phyloP scores from a whole-genome alignment of 2,329 filamentous ascomycete genomes.

The Thielaviopsis populi region DNA sequence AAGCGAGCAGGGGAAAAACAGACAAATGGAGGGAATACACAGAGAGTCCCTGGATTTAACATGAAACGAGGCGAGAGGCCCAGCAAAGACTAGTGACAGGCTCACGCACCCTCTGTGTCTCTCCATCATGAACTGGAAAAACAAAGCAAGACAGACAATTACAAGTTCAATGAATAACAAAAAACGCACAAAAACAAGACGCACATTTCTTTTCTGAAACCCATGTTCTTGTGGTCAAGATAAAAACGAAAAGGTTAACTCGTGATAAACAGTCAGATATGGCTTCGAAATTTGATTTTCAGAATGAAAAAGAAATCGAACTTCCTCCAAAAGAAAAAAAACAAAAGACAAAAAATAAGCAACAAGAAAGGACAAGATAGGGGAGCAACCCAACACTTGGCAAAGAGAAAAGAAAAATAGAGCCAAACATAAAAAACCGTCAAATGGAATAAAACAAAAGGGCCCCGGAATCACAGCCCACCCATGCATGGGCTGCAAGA shows the following conservation, averaged over 20 bases:
- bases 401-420: constrained; percentile 21
- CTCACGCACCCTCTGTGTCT: neutral
- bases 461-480: neutral
- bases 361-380: constrained; percentile 16
- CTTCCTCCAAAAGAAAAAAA: neutral
- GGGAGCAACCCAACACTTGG: constrained; percentile 23
- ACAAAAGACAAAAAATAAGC: constrained; percentile 13
- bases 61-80: neutral
- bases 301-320: neutral
- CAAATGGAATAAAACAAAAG: neutral
- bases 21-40: too few species aligned
- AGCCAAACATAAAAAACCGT: constrained; percentile 2
- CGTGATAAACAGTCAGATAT: neutral
- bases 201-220: neutral
- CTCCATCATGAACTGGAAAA: neutral
- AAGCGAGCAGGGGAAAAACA: neutral
- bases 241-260: neutral
- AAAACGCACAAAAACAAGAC: neutral
- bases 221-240: neutral
- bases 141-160: neutral
- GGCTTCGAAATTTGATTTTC: neutral
- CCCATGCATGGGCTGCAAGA: neutral
- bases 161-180: neutral
- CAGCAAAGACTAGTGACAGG: neutral
- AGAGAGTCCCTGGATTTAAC: constrained; percentile 15